Base-by-base conservation (phyloP, 2,329 filamentous ascomycete genomes). In the Botryotinia narcissicola region DNA sequence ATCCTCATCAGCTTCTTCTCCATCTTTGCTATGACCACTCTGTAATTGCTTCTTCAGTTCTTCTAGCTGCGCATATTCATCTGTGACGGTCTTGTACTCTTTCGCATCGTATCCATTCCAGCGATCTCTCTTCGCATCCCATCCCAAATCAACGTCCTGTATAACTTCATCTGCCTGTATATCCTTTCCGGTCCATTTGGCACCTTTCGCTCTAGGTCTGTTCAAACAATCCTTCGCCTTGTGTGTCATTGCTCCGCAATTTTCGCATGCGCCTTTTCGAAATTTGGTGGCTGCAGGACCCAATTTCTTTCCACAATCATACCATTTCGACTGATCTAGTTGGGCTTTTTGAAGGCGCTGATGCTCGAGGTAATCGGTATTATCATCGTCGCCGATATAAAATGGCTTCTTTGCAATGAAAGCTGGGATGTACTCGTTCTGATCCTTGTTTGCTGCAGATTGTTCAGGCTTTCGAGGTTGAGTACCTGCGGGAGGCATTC, bases 351-450 rank as follows among this genome's bases (percentile, higher is more conserved):
- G 91, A 73, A 94, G 91, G 40, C 95, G 86, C 81, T 99, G 96
- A 89, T 99, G 96, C 83, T 97, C 94, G 77, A 99, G 93, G 82
- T 98, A 99, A 80, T 98, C 95, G 81, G 89, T 88, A 75, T 92
- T 88, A 74, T 91, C 89, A 81, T 94, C 93, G 78, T 93, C 90
- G 79, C 89, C 90, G 72, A 97, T 91, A 83, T 98, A 99, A 84
- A 99, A 99, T 7, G 96, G 96, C 78, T 97, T 95, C 83, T 97
- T 98, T 79, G 94, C 95, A 84, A 99, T 99, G 87, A 98, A 99
- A 71, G 93, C 91, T 9, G 96, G 96, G 80, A 99, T 99, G 86
- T 99, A 99, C 82, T 98, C 91, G 87, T 99, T 99, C 83, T 96
- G 94, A 83, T 97, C 94, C 82, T 97, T 97, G 72, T 87, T 89